These are phyloP conservation scores for Halenospora varia DNA, from an alignment of 495 filamentous ascomycete genomes.

Conservation along the genomic window DNA sequence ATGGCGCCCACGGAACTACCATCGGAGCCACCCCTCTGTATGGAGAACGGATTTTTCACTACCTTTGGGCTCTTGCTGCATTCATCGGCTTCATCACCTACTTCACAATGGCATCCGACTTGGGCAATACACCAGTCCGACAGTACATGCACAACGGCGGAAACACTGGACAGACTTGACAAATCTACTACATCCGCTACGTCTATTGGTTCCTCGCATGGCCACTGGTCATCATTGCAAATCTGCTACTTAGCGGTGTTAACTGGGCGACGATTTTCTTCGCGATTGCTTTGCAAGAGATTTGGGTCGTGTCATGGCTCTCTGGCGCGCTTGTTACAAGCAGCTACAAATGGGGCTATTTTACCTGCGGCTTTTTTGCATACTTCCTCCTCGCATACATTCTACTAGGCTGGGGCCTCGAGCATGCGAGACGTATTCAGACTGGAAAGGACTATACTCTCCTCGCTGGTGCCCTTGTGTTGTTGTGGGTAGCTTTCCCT, in stretches of 20 bases:
- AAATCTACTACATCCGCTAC: constrained; percentile 70
- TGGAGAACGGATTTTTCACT: constrained; percentile 51
- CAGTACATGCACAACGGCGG: constrained; percentile 22
- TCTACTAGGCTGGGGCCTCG: constrained; percentile 46
- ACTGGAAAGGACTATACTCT: constrained; percentile 23
- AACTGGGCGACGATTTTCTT: constrained; percentile 60
- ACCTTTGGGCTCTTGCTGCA: constrained; percentile 44
- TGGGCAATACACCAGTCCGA: constrained; percentile 60
- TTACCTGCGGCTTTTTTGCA: constrained; percentile 55
- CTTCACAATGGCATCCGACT: constrained; percentile 63
- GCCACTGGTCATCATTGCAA: constrained; percentile 48
- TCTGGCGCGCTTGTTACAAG: constrained; percentile 54
- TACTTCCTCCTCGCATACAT: constrained; percentile 55
- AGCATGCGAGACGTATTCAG: constrained; percentile 49
- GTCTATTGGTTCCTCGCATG: constrained; percentile 59
- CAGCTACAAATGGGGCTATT: constrained; percentile 68
- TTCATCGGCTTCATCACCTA: constrained; percentile 56
- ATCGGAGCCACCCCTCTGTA: too few relatives aligned
- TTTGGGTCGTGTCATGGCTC: constrained; percentile 61
- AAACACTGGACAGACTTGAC: too few relatives aligned
- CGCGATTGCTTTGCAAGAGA: constrained; percentile 50
- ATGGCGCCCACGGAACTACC: too few relatives aligned
- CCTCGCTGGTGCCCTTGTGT: constrained; percentile 28
- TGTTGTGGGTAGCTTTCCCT: constrained; percentile 65
- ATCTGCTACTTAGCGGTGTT: constrained; percentile 58